A percentile compares a stretch with the other conserved stretches of the same genome.
Evolutionary conservation across 2,329 filamentous ascomycete genomes (phyloP).

Genomic region (Stachybotrys chartarum): DNA sequence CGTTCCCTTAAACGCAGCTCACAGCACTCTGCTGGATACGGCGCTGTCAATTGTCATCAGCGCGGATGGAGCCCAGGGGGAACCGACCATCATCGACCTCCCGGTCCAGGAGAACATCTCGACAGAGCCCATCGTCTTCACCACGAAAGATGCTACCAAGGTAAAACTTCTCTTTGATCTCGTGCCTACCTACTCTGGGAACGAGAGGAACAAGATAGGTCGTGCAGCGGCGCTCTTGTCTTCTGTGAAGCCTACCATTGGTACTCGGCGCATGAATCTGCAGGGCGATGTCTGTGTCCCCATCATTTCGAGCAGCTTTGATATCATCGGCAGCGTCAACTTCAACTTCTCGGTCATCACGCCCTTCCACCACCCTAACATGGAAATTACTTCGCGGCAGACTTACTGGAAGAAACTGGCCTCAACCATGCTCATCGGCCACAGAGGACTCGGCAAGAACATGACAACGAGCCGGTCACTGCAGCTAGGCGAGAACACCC

Average conservation of each 20-base stretch:
- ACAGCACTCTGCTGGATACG: slow-evolving; percentile 89
- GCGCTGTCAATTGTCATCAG: slow-evolving; percentile 87
- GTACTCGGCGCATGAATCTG: slow-evolving; percentile 80
- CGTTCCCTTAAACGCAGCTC: slow-evolving; percentile 80
- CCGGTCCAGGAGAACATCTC: slow-evolving; percentile 90
- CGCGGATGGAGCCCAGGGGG: slow-evolving; percentile 75
- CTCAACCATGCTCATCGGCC: slow-evolving; percentile 74
- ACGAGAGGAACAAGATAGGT: slow-evolving; percentile 80
- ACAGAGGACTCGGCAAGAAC: slow-evolving; percentile 83
- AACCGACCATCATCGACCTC: slow-evolving; percentile 83
- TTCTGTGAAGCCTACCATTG: slow-evolving; percentile 74
- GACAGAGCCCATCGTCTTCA: slow-evolving; percentile 90
- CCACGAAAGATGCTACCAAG: slow-evolving; percentile 65
- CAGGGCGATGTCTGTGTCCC: slow-evolving; percentile 91
- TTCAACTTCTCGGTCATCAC: slow-evolving; percentile 97
- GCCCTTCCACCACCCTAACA: slow-evolving; percentile 87
- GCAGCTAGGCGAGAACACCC: slow-evolving; percentile 92
- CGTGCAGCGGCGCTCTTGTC: slow-evolving; percentile 84
- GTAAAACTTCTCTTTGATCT: slow-evolving; percentile 93
- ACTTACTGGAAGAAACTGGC: slow-evolving; percentile 95
- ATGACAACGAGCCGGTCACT: slow-evolving; percentile 74
- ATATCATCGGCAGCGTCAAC: slow-evolving; percentile 89
- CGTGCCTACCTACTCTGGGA: slow-evolving; percentile 88
- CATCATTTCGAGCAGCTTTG: slow-evolving; percentile 75
- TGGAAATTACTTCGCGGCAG: slow-evolving; percentile 82